These are phyloP conservation scores for Globisporangium irregulare DNA, from an alignment of 352 stramenopile genomes.

Conservation along the genomic window DNA sequence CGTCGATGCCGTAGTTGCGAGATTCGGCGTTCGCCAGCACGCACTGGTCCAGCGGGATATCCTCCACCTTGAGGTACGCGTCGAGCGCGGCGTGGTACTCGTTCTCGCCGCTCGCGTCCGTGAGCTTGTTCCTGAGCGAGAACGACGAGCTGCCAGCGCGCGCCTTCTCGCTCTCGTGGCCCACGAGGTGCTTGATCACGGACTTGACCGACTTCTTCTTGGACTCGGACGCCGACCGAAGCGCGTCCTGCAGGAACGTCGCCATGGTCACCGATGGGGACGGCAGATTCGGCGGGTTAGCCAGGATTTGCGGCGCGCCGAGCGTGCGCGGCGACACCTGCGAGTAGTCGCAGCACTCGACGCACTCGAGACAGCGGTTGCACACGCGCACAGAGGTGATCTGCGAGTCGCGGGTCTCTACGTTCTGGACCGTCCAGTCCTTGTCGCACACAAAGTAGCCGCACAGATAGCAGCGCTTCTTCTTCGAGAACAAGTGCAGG, in stretches of 20 bases:
- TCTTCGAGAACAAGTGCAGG: slow-evolving; percentile 29
- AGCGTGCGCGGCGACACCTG: slow-evolving; percentile 31
- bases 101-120: slow-evolving; percentile 15
- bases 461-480: slow-evolving; percentile 39
- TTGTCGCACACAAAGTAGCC: slow-evolving; percentile 38
- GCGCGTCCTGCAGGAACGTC: slow-evolving; percentile 23
- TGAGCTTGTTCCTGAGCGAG: slow-evolving; percentile 14
- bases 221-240: slow-evolving; percentile 12
- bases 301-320: slow-evolving; percentile 23
- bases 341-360: slow-evolving; percentile 52
- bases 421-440: slow-evolving; percentile 30
- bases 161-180: slow-evolving; percentile 9
- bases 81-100: slow-evolving; percentile 28
- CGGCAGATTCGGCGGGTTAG: slow-evolving; percentile 7
- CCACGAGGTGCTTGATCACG: slow-evolving; percentile 33
- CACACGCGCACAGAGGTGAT: slow-evolving; percentile 45
- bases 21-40: slow-evolving; percentile 27
- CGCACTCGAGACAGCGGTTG: slow-evolving; percentile 44
- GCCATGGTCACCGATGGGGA: slow-evolving; percentile 12
- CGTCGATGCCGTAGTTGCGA: slow-evolving; percentile 45
- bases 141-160: slow-evolving; percentile 3
- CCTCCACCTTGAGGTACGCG: slow-evolving; percentile 23
- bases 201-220: slow-evolving; percentile 24
- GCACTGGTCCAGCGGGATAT: slow-evolving; percentile 31
- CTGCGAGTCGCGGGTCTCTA: slow-evolving; percentile 22